Conservation (phyloP, 192 early-diverging fungal genomes). For the Coemansia sp. region DNA sequence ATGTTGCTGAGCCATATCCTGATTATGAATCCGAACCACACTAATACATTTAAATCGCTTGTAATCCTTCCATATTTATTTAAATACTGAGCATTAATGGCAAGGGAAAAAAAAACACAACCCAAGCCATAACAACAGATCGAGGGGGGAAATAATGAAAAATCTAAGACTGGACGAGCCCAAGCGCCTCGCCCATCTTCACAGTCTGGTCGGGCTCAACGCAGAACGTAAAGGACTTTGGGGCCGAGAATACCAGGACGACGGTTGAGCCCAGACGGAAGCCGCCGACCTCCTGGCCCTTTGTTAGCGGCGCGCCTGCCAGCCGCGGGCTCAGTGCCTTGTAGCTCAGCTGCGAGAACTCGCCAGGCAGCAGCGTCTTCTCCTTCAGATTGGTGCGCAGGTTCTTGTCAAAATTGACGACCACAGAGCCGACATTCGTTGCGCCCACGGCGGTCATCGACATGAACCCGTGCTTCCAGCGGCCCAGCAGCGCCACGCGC, state of each 20-base stretch:
- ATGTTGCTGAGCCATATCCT: background rate
- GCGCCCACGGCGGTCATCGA: slow-evolving; percentile 96
- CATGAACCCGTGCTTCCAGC: slow-evolving; percentile 94
- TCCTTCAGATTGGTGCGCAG: slow-evolving; percentile 68
- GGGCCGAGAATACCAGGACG: slow-evolving; percentile 97
- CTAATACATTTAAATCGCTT: too few species aligned
- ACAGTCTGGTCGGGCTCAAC: slow-evolving; percentile 72
- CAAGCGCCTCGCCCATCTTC: slow-evolving; percentile 81
- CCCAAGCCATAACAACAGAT: too few species aligned
- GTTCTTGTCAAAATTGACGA: slow-evolving; percentile 89
- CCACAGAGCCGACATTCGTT: slow-evolving; percentile 96
- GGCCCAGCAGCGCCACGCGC: slow-evolving; percentile 87
- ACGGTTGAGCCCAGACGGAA: slow-evolving; percentile 95
- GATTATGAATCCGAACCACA: too few species aligned
- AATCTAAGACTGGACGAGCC: slow-evolving; percentile 21
- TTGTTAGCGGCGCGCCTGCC: slow-evolving; percentile 63
- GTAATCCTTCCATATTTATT: too few species aligned
- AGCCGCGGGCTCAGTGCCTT: slow-evolving; percentile 58
- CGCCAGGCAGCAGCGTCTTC: slow-evolving; percentile 60
- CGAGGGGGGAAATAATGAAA: too few species aligned
- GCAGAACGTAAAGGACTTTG: slow-evolving; percentile 72
- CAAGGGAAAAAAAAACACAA: too few species aligned
- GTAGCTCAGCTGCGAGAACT: slow-evolving; percentile 74
- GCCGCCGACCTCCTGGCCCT: slow-evolving; percentile 93
- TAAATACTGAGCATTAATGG: too few species aligned